Percentiles rank a stretch among this genome's conserved stretches.
Conservation (phyloP, 2,329 filamentous ascomycete genomes). For the Beauveria pseudobassiana region DNA sequence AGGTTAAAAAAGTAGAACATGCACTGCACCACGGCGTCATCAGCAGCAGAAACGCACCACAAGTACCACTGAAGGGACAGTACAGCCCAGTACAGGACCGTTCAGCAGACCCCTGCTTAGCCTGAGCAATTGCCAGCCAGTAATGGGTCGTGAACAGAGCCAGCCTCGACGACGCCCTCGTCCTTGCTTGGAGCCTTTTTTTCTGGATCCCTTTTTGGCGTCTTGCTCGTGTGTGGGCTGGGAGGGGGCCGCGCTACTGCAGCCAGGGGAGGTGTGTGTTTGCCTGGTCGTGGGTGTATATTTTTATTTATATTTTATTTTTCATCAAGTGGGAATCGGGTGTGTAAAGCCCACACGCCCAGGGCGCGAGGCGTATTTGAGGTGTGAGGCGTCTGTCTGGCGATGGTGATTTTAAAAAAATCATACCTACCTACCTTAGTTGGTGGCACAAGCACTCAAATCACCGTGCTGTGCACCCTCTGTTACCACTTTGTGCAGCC, state of each 20-base stretch:
- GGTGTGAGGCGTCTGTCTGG: too few species aligned
- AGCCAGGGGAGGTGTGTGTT: background rate
- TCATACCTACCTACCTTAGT: too few species aligned
- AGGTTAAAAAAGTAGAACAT: too few species aligned
- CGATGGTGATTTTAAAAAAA: too few species aligned
- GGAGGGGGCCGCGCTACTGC: background rate
- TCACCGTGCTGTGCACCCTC: too few species aligned
- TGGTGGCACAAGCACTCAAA: too few species aligned
- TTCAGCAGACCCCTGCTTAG: background rate
- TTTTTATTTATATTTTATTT: background rate
- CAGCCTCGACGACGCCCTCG: background rate
- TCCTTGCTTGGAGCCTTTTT: conserved; percentile 5
- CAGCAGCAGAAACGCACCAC: too few species aligned
- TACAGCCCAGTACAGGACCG: background rate
- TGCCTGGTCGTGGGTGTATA: background rate
- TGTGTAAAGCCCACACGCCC: too few species aligned
- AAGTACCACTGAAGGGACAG: background rate
- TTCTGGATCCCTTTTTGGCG: conserved; percentile 1
- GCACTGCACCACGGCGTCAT: too few species aligned
- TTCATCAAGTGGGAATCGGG: background rate
- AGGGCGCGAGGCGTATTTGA: too few species aligned
- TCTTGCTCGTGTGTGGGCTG: conserved; percentile 1
- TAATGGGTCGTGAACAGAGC: background rate
- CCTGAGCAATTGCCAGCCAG: background rate
- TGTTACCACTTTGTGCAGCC: too few species aligned